phyloP scores from a whole-genome alignment of 192 early-diverging fungal species.

The Coemansia guatemalensis region DNA sequence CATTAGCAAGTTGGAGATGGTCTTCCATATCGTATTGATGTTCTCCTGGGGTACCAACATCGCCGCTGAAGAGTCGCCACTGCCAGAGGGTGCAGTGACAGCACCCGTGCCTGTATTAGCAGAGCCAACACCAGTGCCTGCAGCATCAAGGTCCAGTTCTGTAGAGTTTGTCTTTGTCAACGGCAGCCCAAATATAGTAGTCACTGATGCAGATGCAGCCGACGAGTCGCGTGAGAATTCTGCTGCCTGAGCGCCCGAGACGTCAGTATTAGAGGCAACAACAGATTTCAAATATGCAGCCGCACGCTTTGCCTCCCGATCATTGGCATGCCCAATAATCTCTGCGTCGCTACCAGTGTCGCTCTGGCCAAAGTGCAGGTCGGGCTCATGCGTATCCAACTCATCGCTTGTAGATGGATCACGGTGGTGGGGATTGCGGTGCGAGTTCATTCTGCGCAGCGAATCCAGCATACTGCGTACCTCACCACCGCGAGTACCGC shows the following conservation, averaged over 20 bases:
- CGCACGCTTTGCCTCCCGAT: conserved; percentile 19
- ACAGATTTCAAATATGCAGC: conserved; percentile 31
- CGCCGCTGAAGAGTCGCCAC: conserved; percentile 21
- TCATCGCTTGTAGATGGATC: conserved; percentile 45
- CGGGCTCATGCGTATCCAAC: conserved; percentile 34
- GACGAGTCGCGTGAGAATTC: conserved; percentile 24
- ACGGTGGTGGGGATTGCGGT: conserved; percentile 23
- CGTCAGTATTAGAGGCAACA: conserved; percentile 8
- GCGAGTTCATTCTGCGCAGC: conserved; percentile 16
- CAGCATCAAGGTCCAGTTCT: conserved; percentile 14
- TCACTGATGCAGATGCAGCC: conserved; percentile 12
- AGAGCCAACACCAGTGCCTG: conserved; percentile 4
- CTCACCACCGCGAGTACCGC: neutral
- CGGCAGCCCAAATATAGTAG: conserved; percentile 13
- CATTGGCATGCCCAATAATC: conserved; percentile 7
- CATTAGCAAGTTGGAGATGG: conserved; percentile 44
- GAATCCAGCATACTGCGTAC: conserved; percentile 29
- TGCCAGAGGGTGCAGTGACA: conserved; percentile 2
- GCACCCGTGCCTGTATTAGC: neutral
- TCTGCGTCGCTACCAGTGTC: conserved; percentile 47
- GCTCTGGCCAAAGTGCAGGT: conserved; percentile 51
- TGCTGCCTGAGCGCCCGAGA: conserved; percentile 3
- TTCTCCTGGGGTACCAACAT: conserved; percentile 29
- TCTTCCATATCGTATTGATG: conserved; percentile 37
- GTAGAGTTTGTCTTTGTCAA: conserved; percentile 30